Base-by-base conservation (phyloP, 139 green algal species). In the Volvox africanus region DNA sequence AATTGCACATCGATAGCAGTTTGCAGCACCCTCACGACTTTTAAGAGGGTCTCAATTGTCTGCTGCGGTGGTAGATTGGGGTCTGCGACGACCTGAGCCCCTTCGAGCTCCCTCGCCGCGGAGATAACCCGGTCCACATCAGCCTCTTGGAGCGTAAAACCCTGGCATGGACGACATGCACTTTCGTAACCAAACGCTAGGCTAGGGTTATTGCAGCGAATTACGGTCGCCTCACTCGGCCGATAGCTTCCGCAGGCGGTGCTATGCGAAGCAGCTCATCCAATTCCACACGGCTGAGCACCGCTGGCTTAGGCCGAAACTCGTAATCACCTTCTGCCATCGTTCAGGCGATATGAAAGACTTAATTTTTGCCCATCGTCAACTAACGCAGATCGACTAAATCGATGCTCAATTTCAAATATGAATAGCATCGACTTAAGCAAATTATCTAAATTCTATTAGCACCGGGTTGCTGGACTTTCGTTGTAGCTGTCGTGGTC, bases 1-100 rank as follows among this genome's bases (percentile, higher is more conserved):
- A 95, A 92, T 85, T 95, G 93, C 21, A 93, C 61, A 44, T 93
- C 93, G 22, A 95, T 16, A 0, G 81, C 93, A 12, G 88, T 35
- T 68, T 95, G 93, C 88, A 95, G 44, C 24, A 95, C 21, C 2
- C 93, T 68, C 0, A 93, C 50, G 5, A 81, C 76, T 24, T 88
- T 77, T 26, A 90, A 24, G 14, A 93, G 82, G 32, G 84, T 84
- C 61, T 93, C 90, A 1, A 92, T 18, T 2, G 71, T 82, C 78
- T 92, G 82, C n/a, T 86, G 80, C 22, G 92, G 86, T 18, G 88
- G 76, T 0, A 71, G 50, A 18, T 44, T 87, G 1, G 90, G 79
- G 69, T 95, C 93, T 26, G 37, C 78, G 30, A 79, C 90, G 11
- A 95, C 71, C 69, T 90, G 79, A 1, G 61, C 88, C 0, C 86